phyloP scores from a whole-genome alignment of 1,284 basidiomycete genomes.

The Grifola frondosa region DNA sequence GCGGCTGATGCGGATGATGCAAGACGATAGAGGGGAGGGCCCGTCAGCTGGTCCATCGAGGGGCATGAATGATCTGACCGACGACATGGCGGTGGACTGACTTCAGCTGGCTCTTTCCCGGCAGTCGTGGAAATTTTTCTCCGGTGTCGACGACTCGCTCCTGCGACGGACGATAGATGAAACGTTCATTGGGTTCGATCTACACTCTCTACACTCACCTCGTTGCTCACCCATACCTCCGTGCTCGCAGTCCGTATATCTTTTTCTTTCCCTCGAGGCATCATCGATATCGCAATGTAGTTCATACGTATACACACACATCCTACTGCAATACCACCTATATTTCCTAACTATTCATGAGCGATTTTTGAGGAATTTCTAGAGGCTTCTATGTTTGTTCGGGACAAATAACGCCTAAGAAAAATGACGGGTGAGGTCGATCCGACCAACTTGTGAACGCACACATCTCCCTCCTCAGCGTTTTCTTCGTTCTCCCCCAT shows the following conservation, averaged over 20 bases:
- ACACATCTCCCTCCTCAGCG: constrained; percentile 2
- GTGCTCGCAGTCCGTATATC: neutral
- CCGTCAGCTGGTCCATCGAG: no score
- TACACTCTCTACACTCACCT: neutral
- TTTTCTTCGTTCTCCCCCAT: constrained; percentile 3
- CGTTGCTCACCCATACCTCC: neutral
- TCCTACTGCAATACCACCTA: constrained; percentile 22
- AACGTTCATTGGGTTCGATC: no score
- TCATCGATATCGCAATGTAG: constrained; percentile 26
- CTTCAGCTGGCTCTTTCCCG: no score
- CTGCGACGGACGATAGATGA: no score
- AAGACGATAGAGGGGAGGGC: no score
- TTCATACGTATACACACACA: constrained; percentile 24
- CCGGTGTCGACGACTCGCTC: no score
- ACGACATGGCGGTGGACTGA: no score
- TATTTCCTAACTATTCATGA: neutral
- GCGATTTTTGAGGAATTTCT: constrained; percentile 18
- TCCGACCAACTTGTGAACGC: neutral
- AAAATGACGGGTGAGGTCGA: constrained; percentile 21
- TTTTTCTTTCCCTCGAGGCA: constrained; percentile 7
- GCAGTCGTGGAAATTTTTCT: no score
- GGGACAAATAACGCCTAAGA: constrained; percentile 28
- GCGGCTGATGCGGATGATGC: no score
- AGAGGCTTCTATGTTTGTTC: constrained; percentile 32
- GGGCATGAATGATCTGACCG: no score